Evolutionary conservation across 257 asterid species (phyloP), one percentile per base, ranked within the genome.

Genomic region (Solanum dulcamara): DNA sequence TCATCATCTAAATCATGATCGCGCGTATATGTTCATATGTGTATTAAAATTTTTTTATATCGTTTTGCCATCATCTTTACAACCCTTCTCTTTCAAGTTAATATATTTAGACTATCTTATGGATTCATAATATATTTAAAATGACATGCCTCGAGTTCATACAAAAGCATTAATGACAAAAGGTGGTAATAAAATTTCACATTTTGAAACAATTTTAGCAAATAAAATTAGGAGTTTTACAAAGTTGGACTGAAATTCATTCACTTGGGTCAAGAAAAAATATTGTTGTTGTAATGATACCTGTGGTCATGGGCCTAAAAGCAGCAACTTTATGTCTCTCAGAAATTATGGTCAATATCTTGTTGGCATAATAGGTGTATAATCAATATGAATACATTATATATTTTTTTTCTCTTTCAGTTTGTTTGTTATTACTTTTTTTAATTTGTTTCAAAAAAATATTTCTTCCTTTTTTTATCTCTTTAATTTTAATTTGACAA

Each of bases 381-480:
- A n/a, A n/a, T n/a, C n/a, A n/a, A n/a, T n/a, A n/a, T n/a, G n/a
- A n/a, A 7, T 53, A 18, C 24, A 7, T 7, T 53, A 18, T 18
- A 7, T 53, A 53, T 18, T 53, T n/a, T n/a, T n/a, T n/a, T n/a
- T n/a, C n/a, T n/a, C n/a, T n/a, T 9, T 53, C 4, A 51, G 1
- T 51, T 18, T 51, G 4, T 18, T 18, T 8, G 1, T 51, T 10
- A n/a, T 6, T 2, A 17, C n/a, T 2, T 17, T 51, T 51, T 48
- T 2, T 51, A 51, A 1, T 18, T 4, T 18, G 6, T 7, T 51
- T 6, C 2, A 6, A 18, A 51, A 51, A 53, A 18, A 53, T 53
- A 0, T 7, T 10, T 0, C 0, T 17, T 51, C 18, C 2, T 17
- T 6, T 51, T 1, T 2, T 18, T 18, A 53, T 0, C 0, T 53